Conservation (phyloP, 2,329 filamentous ascomycete species). For the Zymoseptoria crescenta region DNA sequence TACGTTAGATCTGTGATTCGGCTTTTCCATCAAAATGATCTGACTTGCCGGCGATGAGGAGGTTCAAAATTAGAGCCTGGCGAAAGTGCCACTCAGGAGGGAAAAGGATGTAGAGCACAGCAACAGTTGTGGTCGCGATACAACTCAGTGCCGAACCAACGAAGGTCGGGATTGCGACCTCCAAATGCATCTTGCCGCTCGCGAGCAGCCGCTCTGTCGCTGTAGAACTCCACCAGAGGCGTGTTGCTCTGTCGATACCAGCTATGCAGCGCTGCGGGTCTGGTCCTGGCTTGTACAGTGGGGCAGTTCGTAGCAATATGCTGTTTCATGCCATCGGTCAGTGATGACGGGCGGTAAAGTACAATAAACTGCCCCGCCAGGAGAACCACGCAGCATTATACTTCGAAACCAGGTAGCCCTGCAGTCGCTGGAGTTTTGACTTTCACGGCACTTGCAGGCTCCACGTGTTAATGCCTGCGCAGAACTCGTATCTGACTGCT, state of each 20-base stretch:
- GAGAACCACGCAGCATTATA: neutral
- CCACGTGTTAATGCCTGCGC: neutral
- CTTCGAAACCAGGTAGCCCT: neutral
- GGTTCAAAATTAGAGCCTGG: slow-evolving; percentile 17
- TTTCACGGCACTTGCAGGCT: neutral
- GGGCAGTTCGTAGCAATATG: neutral
- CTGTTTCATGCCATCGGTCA: neutral
- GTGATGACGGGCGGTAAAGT: neutral
- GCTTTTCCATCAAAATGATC: neutral
- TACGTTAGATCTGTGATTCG: slow-evolving; percentile 2
- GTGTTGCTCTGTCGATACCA: neutral
- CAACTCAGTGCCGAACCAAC: slow-evolving; percentile 14
- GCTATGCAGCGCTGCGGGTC: neutral
- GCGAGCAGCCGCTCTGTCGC: neutral
- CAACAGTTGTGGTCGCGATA: slow-evolving; percentile 11
- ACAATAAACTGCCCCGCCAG: neutral
- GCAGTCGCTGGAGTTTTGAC: neutral
- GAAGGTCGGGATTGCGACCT: slow-evolving; percentile 15
- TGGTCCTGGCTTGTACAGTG: neutral
- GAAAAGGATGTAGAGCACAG: slow-evolving; percentile 11
- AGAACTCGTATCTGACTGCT: neutral
- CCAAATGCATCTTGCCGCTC: slow-evolving; percentile 1
- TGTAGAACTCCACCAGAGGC: neutral
- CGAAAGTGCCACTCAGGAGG: slow-evolving; percentile 18
- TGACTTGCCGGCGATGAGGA: slow-evolving; percentile 12